Evolutionary conservation across 345 rosid species (phyloP).

Genomic region (Populus pruinosa): DNA sequence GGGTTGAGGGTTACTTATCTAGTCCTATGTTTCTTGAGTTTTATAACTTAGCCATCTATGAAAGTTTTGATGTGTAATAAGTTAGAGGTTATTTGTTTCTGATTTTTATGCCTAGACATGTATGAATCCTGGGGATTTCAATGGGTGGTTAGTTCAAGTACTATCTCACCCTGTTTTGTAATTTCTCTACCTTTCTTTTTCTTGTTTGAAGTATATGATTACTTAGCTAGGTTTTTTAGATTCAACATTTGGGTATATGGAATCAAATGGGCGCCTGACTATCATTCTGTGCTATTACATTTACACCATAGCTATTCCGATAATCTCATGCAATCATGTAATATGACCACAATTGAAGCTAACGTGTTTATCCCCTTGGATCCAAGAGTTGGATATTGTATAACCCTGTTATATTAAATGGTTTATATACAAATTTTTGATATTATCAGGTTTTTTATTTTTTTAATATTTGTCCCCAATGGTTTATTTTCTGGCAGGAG

Average conservation of each 20-base stretch:
- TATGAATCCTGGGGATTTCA: background rate
- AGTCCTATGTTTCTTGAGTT: background rate
- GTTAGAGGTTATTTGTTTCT: background rate
- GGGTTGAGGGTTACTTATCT: background rate
- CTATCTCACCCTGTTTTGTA: background rate
- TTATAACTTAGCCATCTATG: background rate
- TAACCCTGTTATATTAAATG: background rate
- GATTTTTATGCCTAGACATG: too few relatives aligned
- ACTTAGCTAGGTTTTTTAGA: background rate
- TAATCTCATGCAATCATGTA: background rate
- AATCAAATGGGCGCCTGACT: background rate
- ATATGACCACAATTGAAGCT: background rate
- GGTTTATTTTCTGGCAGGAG: conserved; percentile 51
- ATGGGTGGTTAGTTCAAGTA: background rate
- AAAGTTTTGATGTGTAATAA: background rate
- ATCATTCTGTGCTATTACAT: background rate
- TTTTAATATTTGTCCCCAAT: background rate
- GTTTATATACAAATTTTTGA: background rate
- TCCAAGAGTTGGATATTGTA: background rate
- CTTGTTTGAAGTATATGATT: background rate
- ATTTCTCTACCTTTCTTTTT: background rate
- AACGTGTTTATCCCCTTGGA: background rate
- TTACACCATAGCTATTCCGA: background rate
- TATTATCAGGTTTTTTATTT: background rate
- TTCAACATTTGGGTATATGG: background rate